Evolutionary conservation across 495 filamentous ascomycete genomes (phyloP).

Genomic region (Aspergillus nidulans): DNA sequence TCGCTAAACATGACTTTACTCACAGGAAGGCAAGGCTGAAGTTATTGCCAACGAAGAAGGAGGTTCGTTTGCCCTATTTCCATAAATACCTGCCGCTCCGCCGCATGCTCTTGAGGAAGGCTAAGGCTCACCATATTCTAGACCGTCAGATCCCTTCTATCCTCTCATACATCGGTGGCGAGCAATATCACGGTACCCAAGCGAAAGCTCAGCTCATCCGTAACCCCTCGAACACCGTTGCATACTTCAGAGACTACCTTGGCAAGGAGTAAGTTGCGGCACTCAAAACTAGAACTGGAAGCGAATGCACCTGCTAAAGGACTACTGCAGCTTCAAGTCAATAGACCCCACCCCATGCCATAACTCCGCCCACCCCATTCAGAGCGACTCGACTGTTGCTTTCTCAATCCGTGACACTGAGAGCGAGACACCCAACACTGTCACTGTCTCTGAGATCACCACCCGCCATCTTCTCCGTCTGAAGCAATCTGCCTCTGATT

Average conservation of each 20-base stretch:
- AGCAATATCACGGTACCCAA: slow-evolving; percentile 95
- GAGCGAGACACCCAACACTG: slow-evolving; percentile 60
- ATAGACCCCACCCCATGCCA: slow-evolving; percentile 96
- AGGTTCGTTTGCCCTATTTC: slow-evolving; percentile 52
- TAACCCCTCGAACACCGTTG: slow-evolving; percentile 87
- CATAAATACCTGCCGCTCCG: background rate
- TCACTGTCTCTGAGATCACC: slow-evolving; percentile 80
- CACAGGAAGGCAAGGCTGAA: slow-evolving; percentile 84
- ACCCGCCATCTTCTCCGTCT: slow-evolving; percentile 83
- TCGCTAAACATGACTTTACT: slow-evolving; percentile 12
- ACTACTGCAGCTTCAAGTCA: slow-evolving; percentile 65
- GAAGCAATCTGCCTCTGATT: slow-evolving; percentile 80
- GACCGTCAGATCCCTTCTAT: slow-evolving; percentile 96
- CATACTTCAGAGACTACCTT: slow-evolving; percentile 92
- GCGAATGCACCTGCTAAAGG: slow-evolving; percentile 4
- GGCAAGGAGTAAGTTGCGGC: slow-evolving; percentile 69
- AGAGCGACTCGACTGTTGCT: slow-evolving; percentile 65
- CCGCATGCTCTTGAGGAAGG: slow-evolving; percentile 5
- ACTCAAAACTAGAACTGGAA: background rate
- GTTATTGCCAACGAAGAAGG: slow-evolving; percentile 99
- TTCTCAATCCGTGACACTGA: slow-evolving; percentile 80
- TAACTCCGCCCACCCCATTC: slow-evolving; percentile 83
- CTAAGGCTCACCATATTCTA: slow-evolving; percentile 28
- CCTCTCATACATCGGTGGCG: slow-evolving; percentile 88
- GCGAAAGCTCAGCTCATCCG: slow-evolving; percentile 89